Conservation (phyloP, 306 rosid genomes). For the Cicer yamashitae region DNA sequence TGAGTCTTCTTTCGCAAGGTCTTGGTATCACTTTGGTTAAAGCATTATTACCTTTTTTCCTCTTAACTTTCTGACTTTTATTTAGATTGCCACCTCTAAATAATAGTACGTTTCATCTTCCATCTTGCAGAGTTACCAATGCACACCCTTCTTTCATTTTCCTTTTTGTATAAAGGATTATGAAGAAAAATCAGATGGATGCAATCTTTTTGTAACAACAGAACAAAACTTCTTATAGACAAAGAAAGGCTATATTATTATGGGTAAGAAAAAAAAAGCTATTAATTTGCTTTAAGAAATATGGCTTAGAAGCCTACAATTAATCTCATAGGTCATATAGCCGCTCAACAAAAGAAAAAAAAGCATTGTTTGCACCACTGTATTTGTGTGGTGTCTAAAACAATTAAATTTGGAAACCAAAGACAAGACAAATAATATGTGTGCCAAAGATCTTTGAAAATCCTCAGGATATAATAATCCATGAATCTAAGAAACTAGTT, state of each 20-base stretch:
- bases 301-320: conserved; percentile 37
- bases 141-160: not conserved
- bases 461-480: conserved; percentile 11
- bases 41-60: not conserved
- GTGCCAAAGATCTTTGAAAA: conserved; percentile 33
- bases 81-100: conserved; percentile 8
- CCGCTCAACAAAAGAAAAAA: not conserved
- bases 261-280: too few species aligned
- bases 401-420: not conserved
- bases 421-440: not conserved
- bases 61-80: not conserved
- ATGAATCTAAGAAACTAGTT: conserved; percentile 6
- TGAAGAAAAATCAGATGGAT: not conserved
- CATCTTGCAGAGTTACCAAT: not conserved
- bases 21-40: not conserved
- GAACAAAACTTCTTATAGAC: not conserved
- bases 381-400: conserved; percentile 15
- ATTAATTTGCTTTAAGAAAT: conserved; percentile 14
- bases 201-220: not conserved
- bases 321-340: conserved; percentile 2
- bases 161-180: not conserved
- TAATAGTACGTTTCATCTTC: conserved; percentile 6
- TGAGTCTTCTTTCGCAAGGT: not conserved
- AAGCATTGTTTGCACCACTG: conserved; percentile 28
- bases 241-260: not conserved